These are phyloP conservation scores for Tetrapisispora iriomotensis DNA, from an alignment of 805 yeast genomes.

Conservation along the genomic window DNA sequence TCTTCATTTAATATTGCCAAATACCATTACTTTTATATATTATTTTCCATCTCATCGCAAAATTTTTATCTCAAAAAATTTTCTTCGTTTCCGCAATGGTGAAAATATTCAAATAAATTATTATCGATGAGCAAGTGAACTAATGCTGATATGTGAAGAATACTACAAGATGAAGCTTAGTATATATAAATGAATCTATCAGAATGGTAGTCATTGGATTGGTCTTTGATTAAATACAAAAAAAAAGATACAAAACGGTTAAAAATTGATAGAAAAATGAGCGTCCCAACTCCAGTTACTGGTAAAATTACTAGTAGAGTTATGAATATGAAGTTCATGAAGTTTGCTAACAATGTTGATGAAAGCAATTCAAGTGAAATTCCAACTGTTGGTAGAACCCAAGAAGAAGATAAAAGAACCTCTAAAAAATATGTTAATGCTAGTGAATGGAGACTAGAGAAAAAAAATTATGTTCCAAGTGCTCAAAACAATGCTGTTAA, in stretches of 20 bases:
- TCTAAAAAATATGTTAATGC: not conserved
- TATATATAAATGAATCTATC: no score
- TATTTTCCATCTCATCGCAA: conserved; percentile 4
- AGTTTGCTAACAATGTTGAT: conserved; percentile 32
- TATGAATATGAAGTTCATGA: conserved; percentile 76
- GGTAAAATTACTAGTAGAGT: conserved; percentile 54
- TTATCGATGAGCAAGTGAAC: no score
- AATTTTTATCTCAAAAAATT: not conserved
- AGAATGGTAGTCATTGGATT: no score
- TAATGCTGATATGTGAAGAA: no score
- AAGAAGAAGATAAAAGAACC: not conserved
- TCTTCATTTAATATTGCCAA: no score
- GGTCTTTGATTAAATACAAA: no score
- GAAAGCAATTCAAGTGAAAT: conserved; percentile 3
- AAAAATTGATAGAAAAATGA: no score
- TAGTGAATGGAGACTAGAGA: conserved; percentile 2
- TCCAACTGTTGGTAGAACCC: not conserved
- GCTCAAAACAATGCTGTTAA: no score
- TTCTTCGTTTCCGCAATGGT: not conserved
- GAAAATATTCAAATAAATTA: not conserved
- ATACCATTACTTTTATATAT: no score
- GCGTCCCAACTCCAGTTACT: conserved; percentile 12
- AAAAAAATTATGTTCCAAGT: not conserved
- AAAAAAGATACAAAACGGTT: no score
- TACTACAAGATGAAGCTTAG: no score